These are phyloP conservation scores for Diplogelasinospora grovesii DNA, from an alignment of 495 filamentous ascomycete species.

Conservation along the genomic window DNA sequence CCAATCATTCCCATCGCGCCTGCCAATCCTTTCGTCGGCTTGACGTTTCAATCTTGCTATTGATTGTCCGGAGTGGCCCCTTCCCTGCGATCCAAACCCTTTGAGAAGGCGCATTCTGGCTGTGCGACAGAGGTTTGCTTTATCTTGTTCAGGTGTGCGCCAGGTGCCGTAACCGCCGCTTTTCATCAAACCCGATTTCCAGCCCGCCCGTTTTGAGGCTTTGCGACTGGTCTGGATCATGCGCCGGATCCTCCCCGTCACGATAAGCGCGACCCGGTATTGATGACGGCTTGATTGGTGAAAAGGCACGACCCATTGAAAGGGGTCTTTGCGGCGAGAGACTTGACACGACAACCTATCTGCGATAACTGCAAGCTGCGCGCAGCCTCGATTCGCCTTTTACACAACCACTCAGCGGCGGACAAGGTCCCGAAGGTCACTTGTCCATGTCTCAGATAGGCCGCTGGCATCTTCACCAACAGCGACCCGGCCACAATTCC, in stretches of 20 bases:
- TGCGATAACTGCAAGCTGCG: constrained; percentile 14
- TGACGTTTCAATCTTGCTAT: neutral
- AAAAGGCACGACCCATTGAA: constrained; percentile 8
- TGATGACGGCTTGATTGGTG: constrained; percentile 18
- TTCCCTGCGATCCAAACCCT: neutral
- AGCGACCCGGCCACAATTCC: constrained; percentile 18
- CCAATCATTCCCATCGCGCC: neutral
- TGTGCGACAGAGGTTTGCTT: no score
- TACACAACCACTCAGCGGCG: constrained; percentile 14
- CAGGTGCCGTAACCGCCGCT: constrained; percentile 1
- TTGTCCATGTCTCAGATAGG: constrained; percentile 27
- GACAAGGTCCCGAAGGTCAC: constrained; percentile 17
- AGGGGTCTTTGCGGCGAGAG: constrained; percentile 9
- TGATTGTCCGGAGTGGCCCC: neutral
- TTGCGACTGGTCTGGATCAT: constrained; percentile 8
- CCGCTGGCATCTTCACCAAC: constrained; percentile 18
- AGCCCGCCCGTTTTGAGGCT: neutral
- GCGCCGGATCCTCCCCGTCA: constrained; percentile 10
- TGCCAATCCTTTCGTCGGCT: neutral
- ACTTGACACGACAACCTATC: constrained; percentile 8
- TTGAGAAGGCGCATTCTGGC: no score
- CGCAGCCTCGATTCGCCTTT: constrained; percentile 4
- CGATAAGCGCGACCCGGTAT: constrained; percentile 5
- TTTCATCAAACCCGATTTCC: neutral
- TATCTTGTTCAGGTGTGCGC: constrained; percentile 5